Base-by-base conservation (phyloP, 768 basidiomycete species). In the Boletus rex-veris region DNA sequence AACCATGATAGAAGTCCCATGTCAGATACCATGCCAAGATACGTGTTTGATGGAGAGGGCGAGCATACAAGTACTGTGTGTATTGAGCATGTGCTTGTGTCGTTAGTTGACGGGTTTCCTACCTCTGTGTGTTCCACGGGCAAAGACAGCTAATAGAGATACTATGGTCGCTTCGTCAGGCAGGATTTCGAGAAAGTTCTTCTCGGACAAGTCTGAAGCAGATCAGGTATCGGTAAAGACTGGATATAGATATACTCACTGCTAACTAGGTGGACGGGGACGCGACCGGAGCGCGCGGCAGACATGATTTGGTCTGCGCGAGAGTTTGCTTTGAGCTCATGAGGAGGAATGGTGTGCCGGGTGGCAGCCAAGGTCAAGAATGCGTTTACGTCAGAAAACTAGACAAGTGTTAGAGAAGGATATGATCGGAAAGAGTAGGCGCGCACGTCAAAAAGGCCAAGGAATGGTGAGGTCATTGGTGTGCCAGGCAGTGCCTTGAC, bases 341-440 rank as follows among this genome's bases (percentile, higher is more conserved):
- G 84, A 0, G 78, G 75, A 21, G 74, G 69, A 38, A 87, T 75
- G 4, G 84, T 86, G 63, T 91, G 88, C 42, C 84, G 74, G 4
- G 88, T 91, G 7, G 90, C 89, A 10, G 90, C 90, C 43, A 92
- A 74, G 4, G 88, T 89, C 54, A 92, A 70, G 64, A 92, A 92
- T n/a, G 90, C 88, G 64, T 92, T 92, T 11, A 92, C 86, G 64
- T 92, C 90, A 16, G 90, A 84, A 60, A 82, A 91, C 90, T 92
- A 59, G 15, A 46, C 5, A 4, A 8, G 11, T 8, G n/a, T 55
- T 38, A 67, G 45, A 53, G n/a, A 55, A 36, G n/a, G n/a, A 35
- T 16, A 41, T 1, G 35, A 55, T 37, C 15, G 8, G 41, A 14
- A 24, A 24, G 50, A 41, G 26, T 24, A 30, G 19, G 38, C 12